Conservation (phyloP, 805 yeast genomes). For the Teunomyces barrocoloradensis region DNA sequence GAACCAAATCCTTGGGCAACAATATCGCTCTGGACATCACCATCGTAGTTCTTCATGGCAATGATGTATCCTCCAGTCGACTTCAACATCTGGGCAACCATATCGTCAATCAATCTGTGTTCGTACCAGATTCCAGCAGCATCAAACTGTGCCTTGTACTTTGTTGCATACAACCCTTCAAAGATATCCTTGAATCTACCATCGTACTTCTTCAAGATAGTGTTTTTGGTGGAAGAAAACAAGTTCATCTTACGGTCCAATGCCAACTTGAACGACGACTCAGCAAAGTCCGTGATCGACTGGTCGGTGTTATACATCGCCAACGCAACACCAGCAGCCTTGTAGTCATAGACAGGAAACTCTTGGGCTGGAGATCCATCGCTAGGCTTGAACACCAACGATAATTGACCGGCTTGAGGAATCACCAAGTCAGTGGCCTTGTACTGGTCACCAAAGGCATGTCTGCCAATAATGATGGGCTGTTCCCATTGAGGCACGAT, state of each 20-base stretch:
- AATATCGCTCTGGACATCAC: slow-evolving; percentile 82
- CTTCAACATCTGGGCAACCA: slow-evolving; percentile 87
- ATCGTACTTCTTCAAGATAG: slow-evolving; percentile 77
- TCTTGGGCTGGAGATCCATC: slow-evolving; percentile 50
- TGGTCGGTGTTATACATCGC: slow-evolving; percentile 85
- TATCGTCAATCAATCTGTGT: slow-evolving; percentile 81
- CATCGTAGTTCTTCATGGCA: slow-evolving; percentile 83
- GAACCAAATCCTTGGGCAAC: slow-evolving; percentile 89
- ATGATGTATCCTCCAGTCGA: slow-evolving; percentile 79
- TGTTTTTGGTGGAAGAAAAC: slow-evolving; percentile 73
- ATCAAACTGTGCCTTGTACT: slow-evolving; percentile 59
- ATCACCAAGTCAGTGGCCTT: slow-evolving; percentile 74
- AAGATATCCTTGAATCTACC: slow-evolving; percentile 82
- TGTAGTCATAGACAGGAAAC: slow-evolving; percentile 57
- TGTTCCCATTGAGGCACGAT: slow-evolving; percentile 77
- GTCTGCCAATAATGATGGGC: slow-evolving; percentile 84
- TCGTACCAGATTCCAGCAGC: slow-evolving; percentile 65
- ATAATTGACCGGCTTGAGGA: slow-evolving; percentile 64
- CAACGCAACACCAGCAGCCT: slow-evolving; percentile 70
- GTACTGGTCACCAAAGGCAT: slow-evolving; percentile 82
- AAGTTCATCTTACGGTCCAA: slow-evolving; percentile 60
- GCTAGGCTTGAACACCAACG: slow-evolving; percentile 64
- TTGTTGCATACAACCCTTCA: slow-evolving; percentile 59
- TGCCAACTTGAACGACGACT: slow-evolving; percentile 76
- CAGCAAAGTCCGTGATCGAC: slow-evolving; percentile 74